Evolutionary conservation across 2,329 filamentous ascomycete species (phyloP), one percentile per base, ranked within the genome.

Genomic region (Pseudogymnoascus sp.): DNA sequence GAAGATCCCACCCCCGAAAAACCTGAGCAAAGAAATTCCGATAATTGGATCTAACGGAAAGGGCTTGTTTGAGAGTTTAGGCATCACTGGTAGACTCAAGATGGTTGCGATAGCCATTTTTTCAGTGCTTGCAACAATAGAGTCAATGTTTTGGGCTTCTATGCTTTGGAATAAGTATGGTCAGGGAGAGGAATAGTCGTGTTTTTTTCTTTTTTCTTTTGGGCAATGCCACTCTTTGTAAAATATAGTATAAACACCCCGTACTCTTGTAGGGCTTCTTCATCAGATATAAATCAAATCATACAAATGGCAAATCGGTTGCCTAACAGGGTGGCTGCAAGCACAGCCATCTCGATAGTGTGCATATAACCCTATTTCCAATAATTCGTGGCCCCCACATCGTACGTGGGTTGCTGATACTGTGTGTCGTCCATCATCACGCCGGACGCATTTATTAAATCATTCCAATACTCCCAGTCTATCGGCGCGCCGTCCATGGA

Each of bases 391-490:
- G n/a, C 47, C n/a, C 28, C 14, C 28, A n/a, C 25, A 53, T 53
- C 47, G 25, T 33, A 53, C n/a, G 14, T 9, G 6, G 47, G 47
- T n/a, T 53, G 47, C 47, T 53, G 47, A 18, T 53, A 53, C 25
- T 53, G 47, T 18, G 47, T 33, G 9, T 53, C 47, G 14, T 53
- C 47, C n/a, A 53, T 53, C 28, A 53, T 33, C 9, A 53, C n/a
- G 47, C 47, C 47, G 9, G 47, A 53, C 1, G 47, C 68, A 63
- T 71, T 67, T 62, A 71, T 65, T 36, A 71, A 60, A 2, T 66
- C 66, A 37, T 70, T 66, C 69, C 69, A 71, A 50, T 71, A 71
- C 30, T 68, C 66, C 69, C 69, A 71, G 33, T 71, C 68, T 22
- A 68, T 61, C 0, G 66, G 64, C 2, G 63, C 66, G 2, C 67